Evolutionary conservation across 495 filamentous ascomycete genomes (phyloP), one percentile per base, ranked within the genome.

Genomic region (Annulohypoxylon bovei): DNA sequence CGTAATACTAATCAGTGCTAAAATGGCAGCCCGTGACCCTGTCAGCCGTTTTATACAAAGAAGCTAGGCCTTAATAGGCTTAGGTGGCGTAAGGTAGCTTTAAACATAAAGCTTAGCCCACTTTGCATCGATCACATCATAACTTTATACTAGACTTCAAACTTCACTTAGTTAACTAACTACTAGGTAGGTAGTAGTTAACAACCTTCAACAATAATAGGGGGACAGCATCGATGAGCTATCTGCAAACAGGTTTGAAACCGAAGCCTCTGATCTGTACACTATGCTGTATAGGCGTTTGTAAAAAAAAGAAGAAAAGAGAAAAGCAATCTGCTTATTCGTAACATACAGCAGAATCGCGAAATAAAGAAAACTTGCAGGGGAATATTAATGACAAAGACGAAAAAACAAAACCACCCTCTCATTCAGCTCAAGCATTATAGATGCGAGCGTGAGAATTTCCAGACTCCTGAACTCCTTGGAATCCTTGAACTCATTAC

Each of bases 1-100:
- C 47, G 44, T 56, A 67, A 47, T 59, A 47, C 57, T 18, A 27
- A n/a, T 30, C 25, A 67, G 39, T 59, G 39, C 57, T 18, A 27
- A n/a, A 20, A 23, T 58, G 33, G 53, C 54, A 65, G 39, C 49
- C 28, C 62, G 50, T 62, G 39, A 68, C 39, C 57, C 57, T 62
- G 65, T 68, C 57, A 62, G 16, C 49, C 40, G 49, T 35, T 28
- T 27, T 11, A 53, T 53, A 27, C 7, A 40, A 23, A 46, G 8
- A 33, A 4, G 22, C 67, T 69, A 69, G 25, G 5, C 53, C 35
- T 27, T 49, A 28, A 57, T 22, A 1, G 25, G 59, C 5, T 23
- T 69, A 69, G 59, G 2, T 23, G n/a, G 16, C 3, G 14, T 12
- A 42, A 42, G 39, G 14, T 40, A 40, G 5, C 33, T 37, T 6